Evolutionary conservation across 2,329 filamentous ascomycete species (phyloP).

Genomic region (Penicillium olsonii): DNA sequence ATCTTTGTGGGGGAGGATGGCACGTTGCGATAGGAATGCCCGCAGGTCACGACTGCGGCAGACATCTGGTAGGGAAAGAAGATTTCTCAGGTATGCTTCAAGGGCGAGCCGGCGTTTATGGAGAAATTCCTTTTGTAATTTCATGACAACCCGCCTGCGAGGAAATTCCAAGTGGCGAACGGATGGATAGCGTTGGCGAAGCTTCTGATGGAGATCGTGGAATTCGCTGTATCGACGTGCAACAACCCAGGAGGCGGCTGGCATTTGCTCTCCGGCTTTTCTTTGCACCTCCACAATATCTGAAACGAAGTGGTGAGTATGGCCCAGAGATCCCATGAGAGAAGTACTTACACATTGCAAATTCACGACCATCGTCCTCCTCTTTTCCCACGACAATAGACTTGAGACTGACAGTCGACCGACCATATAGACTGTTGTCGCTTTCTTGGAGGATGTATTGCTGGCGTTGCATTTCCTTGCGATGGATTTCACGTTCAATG

Average conservation of each 20-base stretch:
- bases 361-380: slow-evolving; percentile 91
- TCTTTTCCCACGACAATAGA: slow-evolving; percentile 90
- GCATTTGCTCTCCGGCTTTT: slow-evolving; percentile 91
- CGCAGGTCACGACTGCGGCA: slow-evolving; percentile 91
- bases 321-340: not conserved
- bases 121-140: slow-evolving; percentile 92
- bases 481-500: slow-evolving; percentile 83
- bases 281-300: slow-evolving; percentile 88
- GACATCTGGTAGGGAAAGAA: slow-evolving; percentile 85
- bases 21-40: slow-evolving; percentile 85
- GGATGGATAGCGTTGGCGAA: slow-evolving; percentile 81
- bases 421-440: slow-evolving; percentile 93
- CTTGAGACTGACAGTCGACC: slow-evolving; percentile 85
- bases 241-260: slow-evolving; percentile 90
- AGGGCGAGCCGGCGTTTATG: slow-evolving; percentile 82
- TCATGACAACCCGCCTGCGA: slow-evolving; percentile 88
- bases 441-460: slow-evolving; percentile 98
- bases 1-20: slow-evolving; percentile 68
- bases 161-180: slow-evolving; percentile 91
- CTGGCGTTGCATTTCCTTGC: slow-evolving; percentile 92
- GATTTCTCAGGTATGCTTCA: slow-evolving; percentile 79
- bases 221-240: slow-evolving; percentile 97
- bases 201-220: slow-evolving; percentile 86
- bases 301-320: slow-evolving; percentile 29
- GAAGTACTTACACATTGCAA: slow-evolving; percentile 68